phyloP scores from a whole-genome alignment of 441 rosid species.

The Viola pubescens region DNA sequence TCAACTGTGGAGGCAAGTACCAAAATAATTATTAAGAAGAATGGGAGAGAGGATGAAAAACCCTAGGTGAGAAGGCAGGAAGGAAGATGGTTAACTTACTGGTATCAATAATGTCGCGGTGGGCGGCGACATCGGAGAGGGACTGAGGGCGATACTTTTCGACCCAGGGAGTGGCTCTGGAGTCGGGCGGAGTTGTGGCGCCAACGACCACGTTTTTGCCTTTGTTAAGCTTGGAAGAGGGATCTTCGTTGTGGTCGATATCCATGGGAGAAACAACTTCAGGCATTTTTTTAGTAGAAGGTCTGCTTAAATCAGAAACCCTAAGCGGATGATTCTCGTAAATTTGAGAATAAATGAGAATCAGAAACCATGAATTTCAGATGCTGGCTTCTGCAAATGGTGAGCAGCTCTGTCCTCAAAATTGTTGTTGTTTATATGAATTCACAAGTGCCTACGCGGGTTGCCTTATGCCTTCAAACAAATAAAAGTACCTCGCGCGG shows the following conservation, averaged over 20 bases:
- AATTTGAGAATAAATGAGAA: too few species aligned
- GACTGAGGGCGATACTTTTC: constrained; percentile 96
- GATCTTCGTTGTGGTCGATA: constrained; percentile 37
- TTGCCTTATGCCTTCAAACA: too few species aligned
- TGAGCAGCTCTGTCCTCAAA: too few species aligned
- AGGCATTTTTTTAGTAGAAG: constrained; percentile 25
- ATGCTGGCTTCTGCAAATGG: too few species aligned
- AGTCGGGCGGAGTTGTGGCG: constrained; percentile 28
- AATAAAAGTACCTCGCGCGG: too few species aligned
- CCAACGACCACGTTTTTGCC: constrained; percentile 46
- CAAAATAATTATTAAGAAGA: background rate
- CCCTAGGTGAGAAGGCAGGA: constrained; percentile 18
- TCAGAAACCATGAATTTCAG: too few species aligned
- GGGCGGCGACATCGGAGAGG: constrained; percentile 95
- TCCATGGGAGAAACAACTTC: constrained; percentile 58
- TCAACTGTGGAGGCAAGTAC: constrained; percentile 48
- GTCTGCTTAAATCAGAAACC: too few species aligned
- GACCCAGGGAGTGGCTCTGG: constrained; percentile 81
- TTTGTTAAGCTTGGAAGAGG: constrained; percentile 28
- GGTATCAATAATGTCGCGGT: constrained; percentile 92
- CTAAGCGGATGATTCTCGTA: too few species aligned
- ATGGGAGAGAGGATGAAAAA: constrained; percentile 1
- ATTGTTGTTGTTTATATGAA: too few species aligned
- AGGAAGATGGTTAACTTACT: constrained; percentile 32
- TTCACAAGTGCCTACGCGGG: too few species aligned